A percentile compares a stretch with the other conserved stretches of the same genome.
Conservation (phyloP, 805 yeast species). For the Barnettozyma californica region DNA sequence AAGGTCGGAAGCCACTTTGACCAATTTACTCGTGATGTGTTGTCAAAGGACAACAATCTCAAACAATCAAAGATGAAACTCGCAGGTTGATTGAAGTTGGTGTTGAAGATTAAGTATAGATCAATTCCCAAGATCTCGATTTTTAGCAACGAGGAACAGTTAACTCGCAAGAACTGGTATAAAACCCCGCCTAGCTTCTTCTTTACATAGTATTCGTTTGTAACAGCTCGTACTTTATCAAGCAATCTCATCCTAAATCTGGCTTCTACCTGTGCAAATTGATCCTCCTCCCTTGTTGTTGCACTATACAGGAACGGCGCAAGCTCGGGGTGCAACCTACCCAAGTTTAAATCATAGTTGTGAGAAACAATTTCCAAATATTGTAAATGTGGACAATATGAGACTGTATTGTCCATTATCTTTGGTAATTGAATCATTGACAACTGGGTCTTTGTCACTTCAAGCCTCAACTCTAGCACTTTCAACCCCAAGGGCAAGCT, state of each 20-base stretch:
- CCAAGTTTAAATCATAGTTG: background rate
- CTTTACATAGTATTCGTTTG: conserved; percentile 1
- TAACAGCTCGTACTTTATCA: background rate
- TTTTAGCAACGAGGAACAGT: conserved; percentile 4
- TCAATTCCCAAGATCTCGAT: conserved; percentile 21
- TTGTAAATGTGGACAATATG: conserved; percentile 2
- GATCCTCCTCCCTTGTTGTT: conserved; percentile 5
- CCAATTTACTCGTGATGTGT: conserved; percentile 16
- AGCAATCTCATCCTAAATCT: background rate
- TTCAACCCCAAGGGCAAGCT: conserved; percentile 8
- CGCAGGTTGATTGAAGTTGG: background rate
- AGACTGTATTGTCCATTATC: background rate
- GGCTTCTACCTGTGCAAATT: background rate
- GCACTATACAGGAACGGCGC: background rate
- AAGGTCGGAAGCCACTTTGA: conserved; percentile 18
- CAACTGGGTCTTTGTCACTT: conserved; percentile 6
- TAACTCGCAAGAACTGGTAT: conserved; percentile 5
- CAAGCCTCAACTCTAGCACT: conserved; percentile 9
- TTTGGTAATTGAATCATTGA: background rate
- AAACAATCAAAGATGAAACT: conserved; percentile 16
- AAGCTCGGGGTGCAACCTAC: conserved; percentile 13
- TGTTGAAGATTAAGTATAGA: conserved; percentile 15
- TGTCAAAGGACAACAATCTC: conserved; percentile 25
- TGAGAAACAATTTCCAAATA: conserved; percentile 11
- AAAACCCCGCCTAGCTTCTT: conserved; percentile 3